These are phyloP conservation scores for Capsicum chinense DNA, from an alignment of 257 asterid species.

Conservation along the genomic window DNA sequence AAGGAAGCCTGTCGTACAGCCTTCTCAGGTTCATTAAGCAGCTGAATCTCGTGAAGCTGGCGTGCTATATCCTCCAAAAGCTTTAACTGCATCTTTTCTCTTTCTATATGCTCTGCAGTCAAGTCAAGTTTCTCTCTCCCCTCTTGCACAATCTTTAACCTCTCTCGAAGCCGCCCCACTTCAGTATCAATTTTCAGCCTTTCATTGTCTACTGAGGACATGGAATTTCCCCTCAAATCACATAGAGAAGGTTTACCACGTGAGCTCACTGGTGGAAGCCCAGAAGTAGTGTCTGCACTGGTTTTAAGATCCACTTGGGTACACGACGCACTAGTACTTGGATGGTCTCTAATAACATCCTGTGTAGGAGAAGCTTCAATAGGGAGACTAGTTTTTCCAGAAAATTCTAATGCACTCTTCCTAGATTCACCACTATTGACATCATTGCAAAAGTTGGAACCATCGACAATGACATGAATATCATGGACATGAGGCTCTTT, in stretches of 20 bases:
- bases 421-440: slow-evolving; percentile 18
- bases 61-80: slow-evolving; percentile 71
- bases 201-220: slow-evolving; percentile 55
- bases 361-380: slow-evolving; percentile 36
- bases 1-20: slow-evolving; percentile 64
- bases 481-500: slow-evolving; percentile 45
- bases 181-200: slow-evolving; percentile 67
- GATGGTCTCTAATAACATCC: slow-evolving; percentile 28
- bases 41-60: slow-evolving; percentile 68
- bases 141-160: slow-evolving; percentile 65
- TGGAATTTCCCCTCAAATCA: slow-evolving; percentile 51
- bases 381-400: slow-evolving; percentile 31
- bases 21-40: slow-evolving; percentile 49
- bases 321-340: slow-evolving; percentile 35
- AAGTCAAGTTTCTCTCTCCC: slow-evolving; percentile 75
- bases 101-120: slow-evolving; percentile 57
- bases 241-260: slow-evolving; percentile 38
- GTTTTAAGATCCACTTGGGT: slow-evolving; percentile 41
- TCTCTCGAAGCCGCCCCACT: slow-evolving; percentile 64
- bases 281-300: slow-evolving; percentile 41
- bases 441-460: slow-evolving; percentile 32
- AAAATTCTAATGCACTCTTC: slow-evolving; percentile 29
- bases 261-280: slow-evolving; percentile 66
- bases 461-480: slow-evolving; percentile 41
- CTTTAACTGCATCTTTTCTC: slow-evolving; percentile 57